Evolutionary conservation across 169 alveolate genomes (phyloP).

Genomic region (Cryptosporidium tyzzeri): DNA sequence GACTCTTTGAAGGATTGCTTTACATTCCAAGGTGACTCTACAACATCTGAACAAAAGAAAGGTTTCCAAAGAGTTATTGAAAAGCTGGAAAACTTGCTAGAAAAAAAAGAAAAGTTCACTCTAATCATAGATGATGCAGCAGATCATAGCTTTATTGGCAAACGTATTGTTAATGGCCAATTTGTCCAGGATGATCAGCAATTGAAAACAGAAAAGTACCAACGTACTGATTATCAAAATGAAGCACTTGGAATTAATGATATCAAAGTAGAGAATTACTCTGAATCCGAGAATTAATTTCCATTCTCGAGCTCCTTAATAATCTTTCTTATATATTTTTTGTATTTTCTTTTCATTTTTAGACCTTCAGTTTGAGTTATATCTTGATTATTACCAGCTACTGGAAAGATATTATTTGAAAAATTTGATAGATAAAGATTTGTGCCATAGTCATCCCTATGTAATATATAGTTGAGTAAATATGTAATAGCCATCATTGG

Average conservation of each 20-base stretch:
- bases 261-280: constrained; percentile 90
- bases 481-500: constrained; percentile 1
- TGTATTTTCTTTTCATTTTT: background rate
- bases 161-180: constrained; percentile 81
- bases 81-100: constrained; percentile 79
- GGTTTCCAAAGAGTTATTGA: constrained; percentile 80
- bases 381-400: background rate
- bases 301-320: constrained; percentile 3
- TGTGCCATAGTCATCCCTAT: background rate
- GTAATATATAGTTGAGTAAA: constrained; percentile 2
- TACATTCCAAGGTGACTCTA: constrained; percentile 95
- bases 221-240: constrained; percentile 92
- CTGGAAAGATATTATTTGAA: background rate
- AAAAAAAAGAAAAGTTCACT: constrained; percentile 81
- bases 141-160: constrained; percentile 91
- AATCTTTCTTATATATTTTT: background rate
- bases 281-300: constrained; percentile 33
- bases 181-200: constrained; percentile 82
- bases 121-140: constrained; percentile 93
- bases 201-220: constrained; percentile 86
- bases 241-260: constrained; percentile 94
- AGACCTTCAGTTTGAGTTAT: background rate
- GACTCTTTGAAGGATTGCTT: constrained; percentile 86
- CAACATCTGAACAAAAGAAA: constrained; percentile 78
- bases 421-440: background rate